Evolutionary conservation across 768 basidiomycete species (phyloP).

Genomic region (Russula sp.): DNA sequence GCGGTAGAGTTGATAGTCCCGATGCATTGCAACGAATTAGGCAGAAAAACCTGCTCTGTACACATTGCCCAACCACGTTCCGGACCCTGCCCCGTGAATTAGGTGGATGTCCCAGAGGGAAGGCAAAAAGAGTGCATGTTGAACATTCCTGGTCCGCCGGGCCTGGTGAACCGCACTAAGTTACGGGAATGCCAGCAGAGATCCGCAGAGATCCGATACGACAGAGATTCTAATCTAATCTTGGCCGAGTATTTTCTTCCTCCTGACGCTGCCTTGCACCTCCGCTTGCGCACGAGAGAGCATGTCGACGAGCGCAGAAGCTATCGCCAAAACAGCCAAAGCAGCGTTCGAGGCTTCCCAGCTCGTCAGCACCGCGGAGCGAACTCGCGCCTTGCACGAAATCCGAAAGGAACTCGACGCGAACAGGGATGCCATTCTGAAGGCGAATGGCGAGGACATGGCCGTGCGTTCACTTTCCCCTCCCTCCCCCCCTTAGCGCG

Average conservation of each 20-base stretch:
- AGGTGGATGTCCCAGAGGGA: too few species aligned
- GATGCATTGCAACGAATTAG: too few species aligned
- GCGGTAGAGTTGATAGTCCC: too few species aligned
- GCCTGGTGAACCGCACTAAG: too few species aligned
- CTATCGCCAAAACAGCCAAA: constrained; percentile 76
- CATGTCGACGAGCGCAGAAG: constrained; percentile 33
- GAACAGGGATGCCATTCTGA: constrained; percentile 62
- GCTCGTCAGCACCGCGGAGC: constrained; percentile 59
- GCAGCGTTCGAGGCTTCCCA: constrained; percentile 84
- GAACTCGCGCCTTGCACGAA: constrained; percentile 62
- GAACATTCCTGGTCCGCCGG: too few species aligned
- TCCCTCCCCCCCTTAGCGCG: too few species aligned
- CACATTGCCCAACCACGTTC: too few species aligned
- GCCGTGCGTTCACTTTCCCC: constrained; percentile 35
- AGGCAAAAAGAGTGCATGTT: too few species aligned
- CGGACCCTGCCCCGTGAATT: too few species aligned
- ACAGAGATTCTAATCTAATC: constrained; percentile 5
- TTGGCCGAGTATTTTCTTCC: not conserved
- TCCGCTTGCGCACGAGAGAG: not conserved
- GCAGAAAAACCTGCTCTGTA: too few species aligned
- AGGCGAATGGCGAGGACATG: constrained; percentile 78
- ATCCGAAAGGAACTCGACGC: constrained; percentile 63
- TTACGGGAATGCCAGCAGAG: too few species aligned
- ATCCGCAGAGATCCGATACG: not conserved
- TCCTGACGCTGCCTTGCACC: not conserved